phyloP scores from a whole-genome alignment of 495 filamentous ascomycete genomes.

The Neurospora sp. region DNA sequence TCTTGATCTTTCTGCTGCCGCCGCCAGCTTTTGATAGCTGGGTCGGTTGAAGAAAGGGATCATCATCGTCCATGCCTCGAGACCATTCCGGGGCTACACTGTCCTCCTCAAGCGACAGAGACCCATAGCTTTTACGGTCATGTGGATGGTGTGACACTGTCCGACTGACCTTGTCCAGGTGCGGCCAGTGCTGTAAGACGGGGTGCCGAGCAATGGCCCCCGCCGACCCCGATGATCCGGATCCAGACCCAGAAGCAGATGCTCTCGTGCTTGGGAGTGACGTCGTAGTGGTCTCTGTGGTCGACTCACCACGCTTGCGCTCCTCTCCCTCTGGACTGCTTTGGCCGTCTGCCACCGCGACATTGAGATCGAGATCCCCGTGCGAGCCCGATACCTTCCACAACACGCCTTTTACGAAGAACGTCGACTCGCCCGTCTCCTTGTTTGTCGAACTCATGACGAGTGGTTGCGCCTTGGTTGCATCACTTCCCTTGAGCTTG shows the following conservation, averaged over 20 bases:
- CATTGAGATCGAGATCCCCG: not conserved
- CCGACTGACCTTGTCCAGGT: not conserved
- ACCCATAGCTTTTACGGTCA: not conserved
- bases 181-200: not conserved
- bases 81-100: not conserved
- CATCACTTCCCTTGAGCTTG: not conserved
- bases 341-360: not conserved
- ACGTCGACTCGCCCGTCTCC: not conserved
- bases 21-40: not conserved
- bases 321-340: not conserved
- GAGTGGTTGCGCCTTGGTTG: not conserved
- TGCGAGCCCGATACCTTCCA: slow-evolving; percentile 3
- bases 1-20: not conserved
- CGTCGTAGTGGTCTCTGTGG: not conserved
- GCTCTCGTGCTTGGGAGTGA: slow-evolving; percentile 3
- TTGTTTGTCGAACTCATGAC: slow-evolving; percentile 1
- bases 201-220: not conserved
- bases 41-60: not conserved
- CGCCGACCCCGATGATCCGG: not conserved
- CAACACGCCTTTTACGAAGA: not conserved
- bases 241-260: slow-evolving; percentile 1
- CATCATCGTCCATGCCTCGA: not conserved
- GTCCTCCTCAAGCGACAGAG: not conserved
- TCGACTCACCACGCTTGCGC: slow-evolving; percentile 2
- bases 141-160: not conserved